Evolutionary conservation across 2,329 filamentous ascomycete species (phyloP), one percentile per base, ranked within the genome.

Genomic region (Nothophaeocryptopus gaeumannii): DNA sequence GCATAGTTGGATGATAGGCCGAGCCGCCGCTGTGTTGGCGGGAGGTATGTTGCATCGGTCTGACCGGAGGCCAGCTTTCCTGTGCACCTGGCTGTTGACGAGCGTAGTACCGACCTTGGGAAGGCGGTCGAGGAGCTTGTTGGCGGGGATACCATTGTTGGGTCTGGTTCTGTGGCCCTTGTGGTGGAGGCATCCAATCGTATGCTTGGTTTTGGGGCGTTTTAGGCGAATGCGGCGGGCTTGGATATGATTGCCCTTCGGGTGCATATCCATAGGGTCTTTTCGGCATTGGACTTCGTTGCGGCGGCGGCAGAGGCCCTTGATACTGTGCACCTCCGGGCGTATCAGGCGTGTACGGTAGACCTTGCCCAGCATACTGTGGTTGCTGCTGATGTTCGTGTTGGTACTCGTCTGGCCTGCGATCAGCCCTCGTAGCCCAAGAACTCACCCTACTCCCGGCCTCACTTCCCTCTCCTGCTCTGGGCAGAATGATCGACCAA

Each of bases 401-500:
- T 10, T 31, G 39, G 3, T 50, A 33, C 34, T 45, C 43, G 12
- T 51, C 39, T 15, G 48, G 52, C 38, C 36, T 47, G 7, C 40
- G 44, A 13, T 44, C 50, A 16, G 31, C 32, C 31, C 37, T 15
- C 13, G 39, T 11, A 13, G 20, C 39, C 5, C 26, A 14, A 9
- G 33, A 36, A 35, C 39, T 20, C 4, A 34, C 29, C 2, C 14
- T 33, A 7, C 9, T n/a, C 7, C 32, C 46, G 10, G 31, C 39
- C 13, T 26, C 20, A 26, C 20, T 26, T 26, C 20, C 20, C 20
- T 26, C 20, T 26, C 20, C 20, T 26, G 20, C 20, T 26, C 20
- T 33, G 4, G 61, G 60, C 30, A 66, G n/a, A 7, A 47, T 50
- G 15, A 63, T 53, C 8, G 60, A 43, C 58, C 58, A 66, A 5